Base-by-base conservation (phyloP, 768 basidiomycete genomes). In the Amanita thiersii region DNA sequence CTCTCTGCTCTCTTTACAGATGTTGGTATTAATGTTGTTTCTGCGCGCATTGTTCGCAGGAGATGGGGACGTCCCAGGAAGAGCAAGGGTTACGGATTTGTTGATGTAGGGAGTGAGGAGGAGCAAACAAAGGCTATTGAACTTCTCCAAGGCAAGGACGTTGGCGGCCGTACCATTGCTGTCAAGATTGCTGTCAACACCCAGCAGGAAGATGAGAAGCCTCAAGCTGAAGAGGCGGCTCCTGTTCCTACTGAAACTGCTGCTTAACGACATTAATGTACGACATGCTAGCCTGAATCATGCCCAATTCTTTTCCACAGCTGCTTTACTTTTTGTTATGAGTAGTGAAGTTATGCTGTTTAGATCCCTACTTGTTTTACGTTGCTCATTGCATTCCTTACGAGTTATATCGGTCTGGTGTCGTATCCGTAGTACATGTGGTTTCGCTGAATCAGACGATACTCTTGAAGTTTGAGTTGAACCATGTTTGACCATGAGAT, bases 1-100 rank as follows among this genome's bases (percentile, higher is more conserved):
- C 81, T 99, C 50, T 58, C 74, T 19, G 66, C 77, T 33, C 70
- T 96, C 53, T 98, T 99, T 72, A 85, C 79, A 39, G 86, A 89
- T 49, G 87, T 81, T 17, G 87, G 78, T 49, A 81, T 96, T 66
- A 68, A 64, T 30, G 86, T 94, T 50, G 69, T 74, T 56, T 85
- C 84, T 51, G 92, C 93, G 47, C 87, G 87, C 50, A 86, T 99
- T 49, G 89, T 97, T 53, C 80, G 81, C 58, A 75, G 82, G 56
- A 79, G 81, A 54, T 89, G 77, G 73, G 89, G 88, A 3, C 75
- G 77, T 31, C 83, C 84, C 56, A 77, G 84, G 60, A 86, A 79
- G 63, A 89, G 86, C 74, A 94, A 94, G 66, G 94, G 94, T 43
- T 98, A 93, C 62, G 94, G 91, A 39, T 99, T 99, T 56, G 94